Base-by-base conservation (phyloP, 495 filamentous ascomycete genomes). In the Aspergillus coremiiformis region DNA sequence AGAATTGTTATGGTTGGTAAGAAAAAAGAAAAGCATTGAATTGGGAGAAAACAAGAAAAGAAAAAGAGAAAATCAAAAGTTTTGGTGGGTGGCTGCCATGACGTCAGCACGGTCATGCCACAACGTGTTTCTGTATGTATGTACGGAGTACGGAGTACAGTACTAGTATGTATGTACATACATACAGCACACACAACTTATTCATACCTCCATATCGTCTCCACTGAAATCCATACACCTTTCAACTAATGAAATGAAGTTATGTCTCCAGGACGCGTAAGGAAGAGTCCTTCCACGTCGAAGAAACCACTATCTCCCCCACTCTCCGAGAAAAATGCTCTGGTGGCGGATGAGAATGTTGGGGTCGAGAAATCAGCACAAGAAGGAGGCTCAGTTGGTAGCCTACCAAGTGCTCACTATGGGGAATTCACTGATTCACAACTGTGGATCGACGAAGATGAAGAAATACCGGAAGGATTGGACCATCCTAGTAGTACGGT, bases 401-500 rank as follows among this genome's bases (percentile, higher is more conserved):
- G 9, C 12, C 12, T 14, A 35, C 32, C 12, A 15, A 20, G 12
- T 11, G 15, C 33, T n/a, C 32, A 17, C 19, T 33, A 39, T 29
- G 19, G 29, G 12, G 24, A 17, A 32, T 17, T 8, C 22, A 19
- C 30, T 22, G 17, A 39, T 17, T 2, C n/a, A 21, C 10, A 17
- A 11, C 7, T 22, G 14, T 35, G 33, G 22, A 11, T 10, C 24
- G 56, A 52, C 14, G 47, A 49, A 5, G 56, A 59, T n/a, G 47
- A 57, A 12, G 49, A 59, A 20, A 46, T 52, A 32, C 44, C 48
- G 0, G 44, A 49, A 39, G 48, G n/a, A n/a, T n/a, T n/a, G n/a
- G n/a, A n/a, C n/a, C n/a, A 49, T 10, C 27, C 46, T 9, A 12
- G 8, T 9, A 51, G 8, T 10, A 26, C 20, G 2, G n/a, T 12